Evolutionary conservation across 2,329 filamentous ascomycete genomes (phyloP).

Genomic region (Ophiostoma australiae): DNA sequence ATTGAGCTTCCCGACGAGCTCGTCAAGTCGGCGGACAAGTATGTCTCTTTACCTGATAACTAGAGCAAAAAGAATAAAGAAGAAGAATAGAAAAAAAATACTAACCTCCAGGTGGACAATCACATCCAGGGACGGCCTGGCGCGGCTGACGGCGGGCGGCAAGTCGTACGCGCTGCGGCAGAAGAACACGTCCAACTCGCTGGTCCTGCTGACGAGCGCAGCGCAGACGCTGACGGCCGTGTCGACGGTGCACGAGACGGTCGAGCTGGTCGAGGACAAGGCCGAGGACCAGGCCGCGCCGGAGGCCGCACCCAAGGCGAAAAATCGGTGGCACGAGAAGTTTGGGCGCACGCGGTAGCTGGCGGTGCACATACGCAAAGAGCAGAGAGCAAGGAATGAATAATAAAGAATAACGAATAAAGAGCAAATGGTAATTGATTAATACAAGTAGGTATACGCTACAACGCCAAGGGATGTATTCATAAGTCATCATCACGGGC

Average conservation of each 20-base stretch:
- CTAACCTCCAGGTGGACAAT: slow-evolving; percentile 26
- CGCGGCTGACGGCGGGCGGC: slow-evolving; percentile 48
- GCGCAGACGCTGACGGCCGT: slow-evolving; percentile 43
- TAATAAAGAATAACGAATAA: no score
- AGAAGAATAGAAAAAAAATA: neutral
- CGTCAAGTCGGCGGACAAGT: slow-evolving; percentile 48
- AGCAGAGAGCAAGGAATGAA: no score
- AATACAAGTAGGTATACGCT: no score
- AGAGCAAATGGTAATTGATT: neutral
- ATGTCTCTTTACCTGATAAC: no score
- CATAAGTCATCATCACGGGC: neutral
- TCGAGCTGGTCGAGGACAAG: slow-evolving; percentile 51
- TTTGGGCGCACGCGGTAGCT: slow-evolving; percentile 46
- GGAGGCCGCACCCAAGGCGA: slow-evolving; percentile 32
- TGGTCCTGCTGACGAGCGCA: slow-evolving; percentile 46
- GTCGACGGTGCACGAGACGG: slow-evolving; percentile 56
- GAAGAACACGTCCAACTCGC: slow-evolving; percentile 64
- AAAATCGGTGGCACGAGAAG: slow-evolving; percentile 58
- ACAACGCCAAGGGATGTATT: neutral
- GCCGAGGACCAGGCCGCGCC: neutral
- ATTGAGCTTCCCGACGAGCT: slow-evolving; percentile 59
- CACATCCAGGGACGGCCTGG: slow-evolving; percentile 48
- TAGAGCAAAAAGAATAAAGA: neutral
- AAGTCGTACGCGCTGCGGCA: slow-evolving; percentile 57
- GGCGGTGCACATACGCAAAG: no score